A percentile compares a stretch with the other conserved stretches of the same genome.
Conservation (phyloP, 805 yeast genomes). For the Saturnispora zaruensis region DNA sequence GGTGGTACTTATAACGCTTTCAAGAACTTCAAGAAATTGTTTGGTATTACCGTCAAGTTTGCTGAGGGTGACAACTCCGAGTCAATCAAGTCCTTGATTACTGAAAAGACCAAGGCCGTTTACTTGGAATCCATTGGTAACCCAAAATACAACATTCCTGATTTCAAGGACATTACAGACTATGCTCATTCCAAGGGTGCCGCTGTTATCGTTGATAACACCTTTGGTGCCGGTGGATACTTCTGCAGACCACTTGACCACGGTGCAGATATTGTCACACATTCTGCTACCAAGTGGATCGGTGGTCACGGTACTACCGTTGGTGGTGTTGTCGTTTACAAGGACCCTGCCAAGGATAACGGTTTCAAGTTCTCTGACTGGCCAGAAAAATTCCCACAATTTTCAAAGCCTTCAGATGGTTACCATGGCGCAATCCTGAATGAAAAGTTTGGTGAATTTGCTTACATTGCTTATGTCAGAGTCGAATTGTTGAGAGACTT, state of each 20-base stretch:
- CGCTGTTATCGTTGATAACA: slow-evolving; percentile 90
- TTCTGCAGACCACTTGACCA: slow-evolving; percentile 74
- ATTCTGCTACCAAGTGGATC: slow-evolving; percentile 96
- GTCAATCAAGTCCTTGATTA: slow-evolving; percentile 65
- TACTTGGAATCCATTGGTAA: slow-evolving; percentile 88
- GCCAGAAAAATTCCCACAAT: slow-evolving; percentile 86
- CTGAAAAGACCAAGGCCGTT: slow-evolving; percentile 80
- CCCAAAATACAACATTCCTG: slow-evolving; percentile 89
- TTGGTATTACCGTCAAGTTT: slow-evolving; percentile 80
- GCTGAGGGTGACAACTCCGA: slow-evolving; percentile 73
- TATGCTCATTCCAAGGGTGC: slow-evolving; percentile 81
- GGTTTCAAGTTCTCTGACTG: slow-evolving; percentile 85
- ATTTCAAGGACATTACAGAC: slow-evolving; percentile 65
- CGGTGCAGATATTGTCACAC: slow-evolving; percentile 89
- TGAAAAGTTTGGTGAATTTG: slow-evolving; percentile 73
- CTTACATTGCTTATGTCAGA: slow-evolving; percentile 74
- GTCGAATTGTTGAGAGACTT: slow-evolving; percentile 82
- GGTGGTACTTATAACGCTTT: slow-evolving; percentile 97
- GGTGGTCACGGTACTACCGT: slow-evolving; percentile 96
- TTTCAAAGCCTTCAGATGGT: slow-evolving; percentile 84
- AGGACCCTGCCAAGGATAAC: slow-evolving; percentile 55
- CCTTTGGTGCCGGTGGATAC: slow-evolving; percentile 95
- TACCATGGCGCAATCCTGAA: slow-evolving; percentile 82
- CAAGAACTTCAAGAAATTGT: slow-evolving; percentile 74
- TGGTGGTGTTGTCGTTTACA: slow-evolving; percentile 71